phyloP scores from a whole-genome alignment of 2,329 filamentous ascomycete genomes.

The Scytalidium sp. region DNA sequence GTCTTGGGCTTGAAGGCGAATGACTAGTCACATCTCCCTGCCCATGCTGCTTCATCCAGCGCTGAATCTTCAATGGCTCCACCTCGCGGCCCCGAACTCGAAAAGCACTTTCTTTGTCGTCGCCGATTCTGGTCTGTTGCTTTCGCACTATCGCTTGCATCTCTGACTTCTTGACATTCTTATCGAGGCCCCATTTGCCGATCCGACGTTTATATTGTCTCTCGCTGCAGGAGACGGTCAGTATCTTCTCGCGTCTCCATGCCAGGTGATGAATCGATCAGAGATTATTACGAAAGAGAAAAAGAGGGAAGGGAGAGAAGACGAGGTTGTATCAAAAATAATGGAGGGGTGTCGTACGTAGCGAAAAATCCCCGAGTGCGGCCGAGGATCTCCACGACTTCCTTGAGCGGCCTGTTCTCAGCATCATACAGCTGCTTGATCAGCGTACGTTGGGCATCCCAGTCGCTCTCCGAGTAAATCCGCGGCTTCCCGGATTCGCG shows the following conservation, averaged over 20 bases:
- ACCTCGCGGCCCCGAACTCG: conserved; percentile 5
- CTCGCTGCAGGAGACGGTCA: conserved; percentile 1
- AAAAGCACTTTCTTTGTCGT: conserved; percentile 4
- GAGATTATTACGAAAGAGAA: conserved; percentile 30
- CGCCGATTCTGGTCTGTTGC: conserved; percentile 3
- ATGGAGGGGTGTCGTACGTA: conserved; percentile 32
- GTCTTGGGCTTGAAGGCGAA: background rate
- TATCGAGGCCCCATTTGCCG: conserved; percentile 7
- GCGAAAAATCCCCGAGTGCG: background rate
- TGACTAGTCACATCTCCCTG: background rate
- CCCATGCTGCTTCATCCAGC: conserved; percentile 6
- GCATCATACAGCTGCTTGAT: conserved; percentile 5
- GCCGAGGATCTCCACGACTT: conserved; percentile 5
- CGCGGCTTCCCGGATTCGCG: background rate
- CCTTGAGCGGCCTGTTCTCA: conserved; percentile 3
- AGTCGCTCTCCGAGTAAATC: conserved; percentile 3
- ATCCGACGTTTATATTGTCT: conserved; percentile 12
- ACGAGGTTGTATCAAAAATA: conserved; percentile 40
- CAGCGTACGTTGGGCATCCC: conserved; percentile 3
- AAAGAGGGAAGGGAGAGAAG: conserved; percentile 32
- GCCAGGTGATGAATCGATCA: conserved; percentile 12
- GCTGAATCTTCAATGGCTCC: conserved; percentile 2
- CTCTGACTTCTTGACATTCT: conserved; percentile 7
- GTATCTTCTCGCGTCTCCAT: background rate
- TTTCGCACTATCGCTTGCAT: conserved; percentile 6